Evolutionary conservation across 2,329 filamentous ascomycete species (phyloP).

Genomic region (Claviceps spartinae): DNA sequence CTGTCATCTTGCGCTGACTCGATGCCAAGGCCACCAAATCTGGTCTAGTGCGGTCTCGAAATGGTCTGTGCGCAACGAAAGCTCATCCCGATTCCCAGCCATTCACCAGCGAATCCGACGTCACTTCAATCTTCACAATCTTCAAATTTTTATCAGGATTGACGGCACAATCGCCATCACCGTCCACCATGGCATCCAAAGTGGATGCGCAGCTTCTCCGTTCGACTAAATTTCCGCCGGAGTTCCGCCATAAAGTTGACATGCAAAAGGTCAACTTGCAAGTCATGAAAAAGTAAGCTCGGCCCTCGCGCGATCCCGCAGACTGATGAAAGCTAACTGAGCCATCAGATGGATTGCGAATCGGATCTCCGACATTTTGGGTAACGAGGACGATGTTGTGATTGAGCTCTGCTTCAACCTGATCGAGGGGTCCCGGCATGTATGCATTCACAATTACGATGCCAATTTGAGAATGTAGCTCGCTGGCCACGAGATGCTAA

Average conservation of each 20-base stretch:
- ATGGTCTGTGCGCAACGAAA: constrained; percentile 3
- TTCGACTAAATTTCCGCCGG: constrained; percentile 83
- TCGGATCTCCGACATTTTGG: constrained; percentile 74
- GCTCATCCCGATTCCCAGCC: constrained; percentile 2
- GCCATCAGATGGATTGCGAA: constrained; percentile 73
- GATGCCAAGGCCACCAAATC: too few species aligned
- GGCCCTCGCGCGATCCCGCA: background rate
- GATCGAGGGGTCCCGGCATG: constrained; percentile 61
- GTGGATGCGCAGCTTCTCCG: constrained; percentile 82
- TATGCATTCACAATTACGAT: constrained; percentile 21
- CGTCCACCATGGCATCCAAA: constrained; percentile 55
- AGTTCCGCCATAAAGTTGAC: constrained; percentile 93
- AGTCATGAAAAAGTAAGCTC: constrained; percentile 83
- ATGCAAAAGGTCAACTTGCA: constrained; percentile 94
- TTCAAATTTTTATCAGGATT: background rate
- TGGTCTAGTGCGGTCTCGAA: background rate
- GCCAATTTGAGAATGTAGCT: background rate
- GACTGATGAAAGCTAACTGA: constrained; percentile 8
- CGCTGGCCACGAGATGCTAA: constrained; percentile 19
- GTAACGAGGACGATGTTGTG: constrained; percentile 90
- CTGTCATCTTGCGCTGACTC: too few species aligned
- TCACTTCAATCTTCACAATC: background rate
- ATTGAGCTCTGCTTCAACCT: constrained; percentile 67
- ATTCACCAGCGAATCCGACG: constrained; percentile 6
- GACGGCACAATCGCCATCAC: background rate